Percentiles rank a stretch among this genome's conserved stretches.
phyloP scores from a whole-genome alignment of 306 rosid species.

The Vigna reflexopilosa region DNA sequence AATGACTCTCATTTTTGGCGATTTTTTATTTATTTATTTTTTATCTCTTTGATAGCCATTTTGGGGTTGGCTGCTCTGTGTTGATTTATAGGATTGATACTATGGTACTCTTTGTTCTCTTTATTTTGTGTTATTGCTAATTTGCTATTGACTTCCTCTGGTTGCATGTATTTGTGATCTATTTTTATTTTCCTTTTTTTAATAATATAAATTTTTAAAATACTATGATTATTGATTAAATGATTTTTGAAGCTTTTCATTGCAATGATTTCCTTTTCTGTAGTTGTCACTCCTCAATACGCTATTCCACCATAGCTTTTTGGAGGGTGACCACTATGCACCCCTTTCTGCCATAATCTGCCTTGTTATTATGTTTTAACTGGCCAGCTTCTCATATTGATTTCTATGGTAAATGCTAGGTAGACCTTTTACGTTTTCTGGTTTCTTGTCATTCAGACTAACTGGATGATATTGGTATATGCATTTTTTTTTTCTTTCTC shows the following conservation, averaged over 20 bases:
- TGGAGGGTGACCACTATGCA: not conserved
- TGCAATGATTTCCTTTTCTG: not conserved
- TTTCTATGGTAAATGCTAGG: not conserved
- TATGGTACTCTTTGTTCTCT: too few relatives aligned
- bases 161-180: too few relatives aligned
- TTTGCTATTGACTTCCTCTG: too few relatives aligned
- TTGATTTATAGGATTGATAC: too few relatives aligned
- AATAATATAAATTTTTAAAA: too few relatives aligned
- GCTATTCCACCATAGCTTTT: not conserved
- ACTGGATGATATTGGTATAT: not conserved
- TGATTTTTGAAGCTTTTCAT: not conserved
- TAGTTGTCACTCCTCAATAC: not conserved
- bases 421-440: slow-evolving; percentile 5
- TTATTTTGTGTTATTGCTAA: too few relatives aligned
- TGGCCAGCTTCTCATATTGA: not conserved
- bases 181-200: too few relatives aligned
- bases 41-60: too few relatives aligned
- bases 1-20: too few relatives aligned
- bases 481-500: not conserved
- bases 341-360: not conserved
- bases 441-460: slow-evolving; percentile 10
- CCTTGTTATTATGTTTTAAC: not conserved
- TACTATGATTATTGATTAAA: too few relatives aligned
- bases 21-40: too few relatives aligned
- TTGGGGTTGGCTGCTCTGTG: too few relatives aligned